Conservation (phyloP, 2,329 filamentous ascomycete species). For the Aspergillaceae sp. region DNA sequence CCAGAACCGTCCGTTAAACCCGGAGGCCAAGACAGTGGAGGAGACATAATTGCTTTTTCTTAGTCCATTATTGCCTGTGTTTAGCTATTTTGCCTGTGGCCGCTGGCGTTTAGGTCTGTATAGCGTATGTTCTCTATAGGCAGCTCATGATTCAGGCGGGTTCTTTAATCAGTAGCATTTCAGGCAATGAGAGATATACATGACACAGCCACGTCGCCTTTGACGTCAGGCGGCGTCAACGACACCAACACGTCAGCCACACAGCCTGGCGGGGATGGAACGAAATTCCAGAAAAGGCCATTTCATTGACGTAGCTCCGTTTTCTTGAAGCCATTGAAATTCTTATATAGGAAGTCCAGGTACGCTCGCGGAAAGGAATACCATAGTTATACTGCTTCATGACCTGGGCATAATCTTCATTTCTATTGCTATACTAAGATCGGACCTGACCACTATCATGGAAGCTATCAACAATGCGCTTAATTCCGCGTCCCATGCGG, state of each 20-base stretch:
- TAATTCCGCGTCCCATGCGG: slow-evolving; percentile 39
- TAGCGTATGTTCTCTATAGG: too few relatives aligned
- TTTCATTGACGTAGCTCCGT: too few relatives aligned
- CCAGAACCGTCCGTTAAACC: slow-evolving; percentile 44
- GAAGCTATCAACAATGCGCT: slow-evolving; percentile 53
- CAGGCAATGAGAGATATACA: too few relatives aligned
- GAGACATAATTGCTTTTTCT: slow-evolving; percentile 5
- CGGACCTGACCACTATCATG: slow-evolving; percentile 38
- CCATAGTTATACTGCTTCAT: not conserved
- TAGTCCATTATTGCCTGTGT: not conserved
- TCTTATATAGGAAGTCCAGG: too few relatives aligned
- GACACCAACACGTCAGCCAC: not conserved
- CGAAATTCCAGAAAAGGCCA: too few relatives aligned
- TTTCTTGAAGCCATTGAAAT: too few relatives aligned
- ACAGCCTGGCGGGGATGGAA: not conserved
- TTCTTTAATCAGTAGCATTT: too few relatives aligned
- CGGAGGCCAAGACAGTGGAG: slow-evolving; percentile 22
- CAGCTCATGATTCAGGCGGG: too few relatives aligned
- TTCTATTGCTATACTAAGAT: not conserved
- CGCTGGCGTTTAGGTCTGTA: not conserved
- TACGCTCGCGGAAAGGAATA: too few relatives aligned
- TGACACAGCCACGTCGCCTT: too few relatives aligned
- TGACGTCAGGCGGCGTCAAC: too few relatives aligned
- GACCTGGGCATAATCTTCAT: not conserved
- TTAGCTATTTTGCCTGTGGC: not conserved